phyloP scores from a whole-genome alignment of 2,329 filamentous ascomycete genomes.

The Pyricularia grisea region DNA sequence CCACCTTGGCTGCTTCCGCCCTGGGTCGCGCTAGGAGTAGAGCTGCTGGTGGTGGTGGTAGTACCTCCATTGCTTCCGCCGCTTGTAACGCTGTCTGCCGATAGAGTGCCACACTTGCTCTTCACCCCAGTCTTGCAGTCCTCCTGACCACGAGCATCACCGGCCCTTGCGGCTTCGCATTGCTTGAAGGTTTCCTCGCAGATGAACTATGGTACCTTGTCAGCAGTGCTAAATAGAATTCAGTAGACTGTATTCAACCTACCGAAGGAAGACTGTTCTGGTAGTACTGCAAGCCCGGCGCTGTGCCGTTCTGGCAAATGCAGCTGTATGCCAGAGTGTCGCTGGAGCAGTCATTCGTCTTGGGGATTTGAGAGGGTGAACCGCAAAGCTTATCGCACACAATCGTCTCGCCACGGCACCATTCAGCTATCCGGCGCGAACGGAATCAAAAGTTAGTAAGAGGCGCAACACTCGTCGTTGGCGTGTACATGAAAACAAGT shows the following conservation, averaged over 20 bases:
- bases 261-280: slow-evolving; percentile 38
- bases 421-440: slow-evolving; percentile 30
- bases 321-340: slow-evolving; percentile 35
- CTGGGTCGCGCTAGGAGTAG: slow-evolving; percentile 10
- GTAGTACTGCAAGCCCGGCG: slow-evolving; percentile 44
- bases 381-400: slow-evolving; percentile 40
- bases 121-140: slow-evolving; percentile 39
- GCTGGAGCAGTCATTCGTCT: slow-evolving; percentile 35
- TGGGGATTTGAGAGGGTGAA: slow-evolving; percentile 14
- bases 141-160: slow-evolving; percentile 31
- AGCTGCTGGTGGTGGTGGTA: slow-evolving; percentile 11
- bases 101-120: slow-evolving; percentile 35
- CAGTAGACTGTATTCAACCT: slow-evolving; percentile 8
- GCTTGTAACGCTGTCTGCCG: slow-evolving; percentile 24
- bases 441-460: neutral
- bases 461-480: neutral
- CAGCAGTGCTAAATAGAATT: slow-evolving; percentile 8
- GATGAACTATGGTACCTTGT: slow-evolving; percentile 29
- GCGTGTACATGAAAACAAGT: neutral
- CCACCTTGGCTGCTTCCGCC: neutral
- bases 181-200: slow-evolving; percentile 37
- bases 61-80: slow-evolving; percentile 14
- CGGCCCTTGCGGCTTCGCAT: slow-evolving; percentile 34
- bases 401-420: slow-evolving; percentile 42
- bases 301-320: slow-evolving; percentile 37